Conservation (phyloP, 2,329 filamentous ascomycete species). For the Hysterium pulicare region DNA sequence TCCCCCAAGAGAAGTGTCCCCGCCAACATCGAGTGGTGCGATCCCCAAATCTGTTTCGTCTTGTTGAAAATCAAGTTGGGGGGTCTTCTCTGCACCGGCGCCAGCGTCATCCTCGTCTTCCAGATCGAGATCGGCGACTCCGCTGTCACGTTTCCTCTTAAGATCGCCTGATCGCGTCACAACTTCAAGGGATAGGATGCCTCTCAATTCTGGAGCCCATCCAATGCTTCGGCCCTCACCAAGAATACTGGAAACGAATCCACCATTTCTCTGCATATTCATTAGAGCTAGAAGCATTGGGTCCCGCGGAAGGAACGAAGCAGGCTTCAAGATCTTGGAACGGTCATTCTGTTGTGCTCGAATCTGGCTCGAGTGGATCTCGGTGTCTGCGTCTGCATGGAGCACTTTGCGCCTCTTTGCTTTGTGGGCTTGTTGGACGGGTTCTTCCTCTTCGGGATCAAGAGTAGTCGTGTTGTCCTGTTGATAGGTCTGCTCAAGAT, state of each 20-base stretch:
- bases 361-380: constrained; percentile 73
- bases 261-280: constrained; percentile 87
- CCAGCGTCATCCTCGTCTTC: constrained; percentile 57
- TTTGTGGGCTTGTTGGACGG: constrained; percentile 65
- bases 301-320: constrained; percentile 81
- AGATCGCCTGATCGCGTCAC: constrained; percentile 73
- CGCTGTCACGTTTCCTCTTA: constrained; percentile 91
- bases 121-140: constrained; percentile 73
- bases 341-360: constrained; percentile 83
- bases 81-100: constrained; percentile 55
- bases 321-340: constrained; percentile 78
- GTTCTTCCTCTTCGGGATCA: constrained; percentile 38
- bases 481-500: constrained; percentile 61
- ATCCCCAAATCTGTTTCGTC: constrained; percentile 47
- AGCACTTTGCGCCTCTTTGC: constrained; percentile 79
- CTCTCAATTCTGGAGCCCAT: constrained; percentile 90
- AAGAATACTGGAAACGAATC: constrained; percentile 84
- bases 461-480: constrained; percentile 35
- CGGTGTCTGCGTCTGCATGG: constrained; percentile 74
- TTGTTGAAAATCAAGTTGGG: constrained; percentile 59
- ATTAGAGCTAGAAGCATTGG: constrained; percentile 82
- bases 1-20: constrained; percentile 23
- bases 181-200: constrained; percentile 84
- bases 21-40: constrained; percentile 42
- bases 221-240: constrained; percentile 71